These are phyloP conservation scores for Penicillium paxilli DNA, from an alignment of 495 filamentous ascomycete genomes.

Conservation along the genomic window DNA sequence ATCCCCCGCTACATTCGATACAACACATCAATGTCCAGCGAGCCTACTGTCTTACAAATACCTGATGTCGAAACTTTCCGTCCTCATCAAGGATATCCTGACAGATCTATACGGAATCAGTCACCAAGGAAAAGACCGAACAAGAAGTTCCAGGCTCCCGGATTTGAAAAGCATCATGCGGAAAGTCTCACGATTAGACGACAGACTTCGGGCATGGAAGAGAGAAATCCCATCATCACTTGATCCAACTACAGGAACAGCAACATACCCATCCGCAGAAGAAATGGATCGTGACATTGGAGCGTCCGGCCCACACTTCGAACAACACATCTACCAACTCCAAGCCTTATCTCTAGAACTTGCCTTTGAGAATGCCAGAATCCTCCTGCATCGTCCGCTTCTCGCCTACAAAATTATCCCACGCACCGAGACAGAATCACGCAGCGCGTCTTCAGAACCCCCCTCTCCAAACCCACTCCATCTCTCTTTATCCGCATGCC, in stretches of 20 bases:
- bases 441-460: background rate
- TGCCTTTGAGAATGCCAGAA: constrained; percentile 27
- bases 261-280: constrained; percentile 14
- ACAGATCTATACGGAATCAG: constrained; percentile 27
- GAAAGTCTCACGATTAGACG: constrained; percentile 10
- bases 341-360: constrained; percentile 29
- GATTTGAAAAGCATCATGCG: constrained; percentile 7
- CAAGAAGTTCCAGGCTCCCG: background rate
- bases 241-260: background rate
- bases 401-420: constrained; percentile 17
- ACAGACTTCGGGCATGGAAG: constrained; percentile 17
- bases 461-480: constrained; percentile 1
- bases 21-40: constrained; percentile 5
- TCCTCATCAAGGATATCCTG: constrained; percentile 21
- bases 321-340: constrained; percentile 29
- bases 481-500: constrained; percentile 18
- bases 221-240: constrained; percentile 16
- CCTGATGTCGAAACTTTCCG: constrained; percentile 31
- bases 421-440: background rate
- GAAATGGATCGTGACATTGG: constrained; percentile 29
- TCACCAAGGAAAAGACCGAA: background rate
- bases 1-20: constrained; percentile 11
- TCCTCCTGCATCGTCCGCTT: constrained; percentile 27
- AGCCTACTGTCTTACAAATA: constrained; percentile 32
- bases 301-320: constrained; percentile 25